Evolutionary conservation across 2,329 filamentous ascomycete genomes (phyloP), one percentile per base, ranked within the genome.

Genomic region (Colletotrichum tofieldiae): DNA sequence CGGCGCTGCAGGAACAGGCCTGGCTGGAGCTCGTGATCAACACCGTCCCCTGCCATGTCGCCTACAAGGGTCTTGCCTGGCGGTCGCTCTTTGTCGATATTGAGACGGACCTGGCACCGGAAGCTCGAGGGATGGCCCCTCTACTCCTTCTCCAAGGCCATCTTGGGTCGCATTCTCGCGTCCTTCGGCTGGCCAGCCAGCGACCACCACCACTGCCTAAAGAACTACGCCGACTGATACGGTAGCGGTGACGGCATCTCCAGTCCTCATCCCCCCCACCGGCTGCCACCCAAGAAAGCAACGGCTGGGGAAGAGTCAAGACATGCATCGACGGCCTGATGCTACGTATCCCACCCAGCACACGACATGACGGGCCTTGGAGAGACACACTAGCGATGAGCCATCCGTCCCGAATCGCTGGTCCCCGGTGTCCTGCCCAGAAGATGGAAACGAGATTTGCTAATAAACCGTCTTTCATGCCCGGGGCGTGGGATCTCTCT

Each of bases 1-100:
- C 59, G 65, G 58, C 20, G 52, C 65, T 60, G 65, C 69, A 72
- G 65, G 69, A 59, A 54, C 52, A 52, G 43, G 64, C 26, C 37
- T 47, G 39, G 32, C 23, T 18, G 32, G 56, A 9, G 29, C 59
- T 8, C 59, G 59, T 52, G 47, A 54, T 55, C 37, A 59, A 39
- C 68, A 41, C 39, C 49, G 12, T 45, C 23, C 18, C 58, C 58
- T 63, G 39, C 18, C 12, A 26, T 37, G 47, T 29, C 14, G 6
- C 9, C 47, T 45, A 14, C 56, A 71, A 62, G 68, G 68, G 43
- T 61, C 23, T 26, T 59, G 52, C 67, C 45, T 65, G 67, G 41
- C 47, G 52, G 37, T 37, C 60, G 45, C 41, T 71, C 45, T 54
- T 51, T 60, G 11, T 41, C 26, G 23, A 61, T 20, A 45, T 55